phyloP scores from a whole-genome alignment of 2,329 filamentous ascomycete genomes.

The Bipolaris bicolor region DNA sequence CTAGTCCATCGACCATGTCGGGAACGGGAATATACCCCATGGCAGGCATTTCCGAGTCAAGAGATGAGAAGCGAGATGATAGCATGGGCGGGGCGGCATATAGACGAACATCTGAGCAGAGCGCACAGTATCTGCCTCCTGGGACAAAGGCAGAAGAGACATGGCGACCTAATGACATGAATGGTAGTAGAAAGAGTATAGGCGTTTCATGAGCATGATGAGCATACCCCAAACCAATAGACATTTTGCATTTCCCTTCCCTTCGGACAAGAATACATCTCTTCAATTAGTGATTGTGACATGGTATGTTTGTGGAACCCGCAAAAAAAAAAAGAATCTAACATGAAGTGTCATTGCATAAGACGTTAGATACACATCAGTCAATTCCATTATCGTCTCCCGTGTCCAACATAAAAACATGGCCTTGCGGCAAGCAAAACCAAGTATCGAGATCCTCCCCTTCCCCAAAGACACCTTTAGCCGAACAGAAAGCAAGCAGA shows the following conservation, averaged over 20 bases:
- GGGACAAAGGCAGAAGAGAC: slow-evolving; percentile 88
- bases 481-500: slow-evolving; percentile 34
- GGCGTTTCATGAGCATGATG: slow-evolving; percentile 34
- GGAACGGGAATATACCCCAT: slow-evolving; percentile 41
- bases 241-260: background rate
- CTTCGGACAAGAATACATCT: background rate
- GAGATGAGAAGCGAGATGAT: slow-evolving; percentile 64
- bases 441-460: slow-evolving; percentile 26
- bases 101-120: slow-evolving; percentile 49
- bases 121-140: slow-evolving; percentile 69
- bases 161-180: slow-evolving; percentile 60
- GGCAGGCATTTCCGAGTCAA: slow-evolving; percentile 31
- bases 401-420: slow-evolving; percentile 23
- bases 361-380: slow-evolving; percentile 38
- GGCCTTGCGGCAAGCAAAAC: slow-evolving; percentile 41
- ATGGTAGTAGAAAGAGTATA: slow-evolving; percentile 28
- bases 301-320: background rate
- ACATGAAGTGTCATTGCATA: slow-evolving; percentile 25
- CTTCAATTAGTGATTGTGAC: too few species aligned
- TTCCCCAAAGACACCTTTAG: slow-evolving; percentile 24
- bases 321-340: slow-evolving; percentile 4
- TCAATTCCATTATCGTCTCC: slow-evolving; percentile 40
- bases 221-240: slow-evolving; percentile 2
- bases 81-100: slow-evolving; percentile 56
- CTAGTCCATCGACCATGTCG: slow-evolving; percentile 47